These are phyloP conservation scores for Thymus quinquecostatus DNA, from an alignment of 257 asterid genomes.

Conservation along the genomic window DNA sequence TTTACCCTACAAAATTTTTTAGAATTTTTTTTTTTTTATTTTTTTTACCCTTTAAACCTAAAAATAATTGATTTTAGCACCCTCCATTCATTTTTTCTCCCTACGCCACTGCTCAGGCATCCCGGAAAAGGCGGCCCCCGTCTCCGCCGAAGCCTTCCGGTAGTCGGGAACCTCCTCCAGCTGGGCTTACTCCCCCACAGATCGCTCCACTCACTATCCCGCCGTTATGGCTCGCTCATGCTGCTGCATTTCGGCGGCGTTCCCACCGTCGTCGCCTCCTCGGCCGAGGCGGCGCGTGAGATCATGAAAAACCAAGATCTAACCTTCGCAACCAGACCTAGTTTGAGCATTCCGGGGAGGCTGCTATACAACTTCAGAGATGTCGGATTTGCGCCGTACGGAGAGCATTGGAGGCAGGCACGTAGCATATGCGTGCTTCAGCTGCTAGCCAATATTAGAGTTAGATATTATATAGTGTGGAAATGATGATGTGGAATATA, in stretches of 20 bases:
- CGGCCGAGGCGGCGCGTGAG: constrained; percentile 45
- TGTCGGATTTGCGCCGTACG: constrained; percentile 43
- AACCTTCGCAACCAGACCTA: constrained; percentile 48
- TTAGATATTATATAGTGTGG: too few species aligned
- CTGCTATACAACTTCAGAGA: constrained; percentile 39
- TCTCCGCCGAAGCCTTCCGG: constrained; percentile 55
- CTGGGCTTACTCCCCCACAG: constrained; percentile 49
- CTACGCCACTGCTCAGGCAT: too few species aligned
- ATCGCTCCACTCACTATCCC: constrained; percentile 41
- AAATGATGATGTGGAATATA: too few species aligned
- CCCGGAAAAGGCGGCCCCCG: constrained; percentile 31
- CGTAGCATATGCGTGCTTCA: constrained; percentile 52
- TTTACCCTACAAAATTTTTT: too few species aligned
- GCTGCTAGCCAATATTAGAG: constrained; percentile 44
- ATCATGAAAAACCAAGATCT: constrained; percentile 50
- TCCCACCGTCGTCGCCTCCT: constrained; percentile 49
- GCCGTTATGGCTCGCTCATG: constrained; percentile 49
- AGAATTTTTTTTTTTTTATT: too few species aligned
- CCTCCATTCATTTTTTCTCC: too few species aligned
- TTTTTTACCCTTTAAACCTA: too few species aligned
- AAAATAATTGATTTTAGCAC: too few species aligned
- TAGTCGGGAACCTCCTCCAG: constrained; percentile 55
- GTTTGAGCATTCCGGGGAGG: constrained; percentile 22
- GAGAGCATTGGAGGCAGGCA: constrained; percentile 55
- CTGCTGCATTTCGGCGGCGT: constrained; percentile 39